A percentile compares a stretch with the other conserved stretches of the same genome.
Conservation (phyloP, 2,329 filamentous ascomycete genomes). For the Hypoxylon sp. region DNA sequence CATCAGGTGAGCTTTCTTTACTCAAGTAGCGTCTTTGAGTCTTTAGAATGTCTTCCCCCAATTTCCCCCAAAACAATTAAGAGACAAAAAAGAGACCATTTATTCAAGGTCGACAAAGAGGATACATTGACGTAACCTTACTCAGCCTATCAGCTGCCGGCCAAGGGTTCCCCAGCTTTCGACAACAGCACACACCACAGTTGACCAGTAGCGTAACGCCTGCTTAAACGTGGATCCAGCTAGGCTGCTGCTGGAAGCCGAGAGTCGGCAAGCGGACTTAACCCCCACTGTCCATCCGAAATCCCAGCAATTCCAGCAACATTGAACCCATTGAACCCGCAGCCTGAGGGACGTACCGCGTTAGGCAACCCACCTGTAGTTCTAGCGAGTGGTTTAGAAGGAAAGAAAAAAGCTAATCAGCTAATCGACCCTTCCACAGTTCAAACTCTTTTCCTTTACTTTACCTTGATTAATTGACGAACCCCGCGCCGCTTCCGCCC, state of each 20-base stretch:
- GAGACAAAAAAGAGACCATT: background rate
- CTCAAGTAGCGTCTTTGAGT: background rate
- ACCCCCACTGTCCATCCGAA: constrained; percentile 13
- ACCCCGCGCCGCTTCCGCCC: constrained; percentile 35
- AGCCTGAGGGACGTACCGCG: constrained; percentile 24
- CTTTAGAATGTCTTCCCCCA: background rate
- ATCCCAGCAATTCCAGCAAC: background rate
- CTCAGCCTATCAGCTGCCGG: constrained; percentile 14
- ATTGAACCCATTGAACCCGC: too few relatives aligned
- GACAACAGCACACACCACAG: constrained; percentile 30
- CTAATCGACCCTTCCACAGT: constrained; percentile 6
- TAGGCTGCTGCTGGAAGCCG: constrained; percentile 26
- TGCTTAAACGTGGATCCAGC: constrained; percentile 23
- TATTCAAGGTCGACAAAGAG: constrained; percentile 7
- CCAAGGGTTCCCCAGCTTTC: constrained; percentile 48
- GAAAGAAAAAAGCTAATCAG: background rate
- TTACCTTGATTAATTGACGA: constrained; percentile 17
- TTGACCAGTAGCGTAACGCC: constrained; percentile 31
- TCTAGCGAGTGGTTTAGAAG: constrained; percentile 1
- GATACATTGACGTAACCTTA: constrained; percentile 9
- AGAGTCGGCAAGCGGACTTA: constrained; percentile 38
- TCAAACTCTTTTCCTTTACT: constrained; percentile 11
- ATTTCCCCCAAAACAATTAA: background rate
- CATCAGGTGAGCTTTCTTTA: background rate
- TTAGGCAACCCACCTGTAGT: constrained; percentile 1